Evolutionary conservation across 306 rosid genomes (phyloP).

Genomic region (Castanea mollissima): DNA sequence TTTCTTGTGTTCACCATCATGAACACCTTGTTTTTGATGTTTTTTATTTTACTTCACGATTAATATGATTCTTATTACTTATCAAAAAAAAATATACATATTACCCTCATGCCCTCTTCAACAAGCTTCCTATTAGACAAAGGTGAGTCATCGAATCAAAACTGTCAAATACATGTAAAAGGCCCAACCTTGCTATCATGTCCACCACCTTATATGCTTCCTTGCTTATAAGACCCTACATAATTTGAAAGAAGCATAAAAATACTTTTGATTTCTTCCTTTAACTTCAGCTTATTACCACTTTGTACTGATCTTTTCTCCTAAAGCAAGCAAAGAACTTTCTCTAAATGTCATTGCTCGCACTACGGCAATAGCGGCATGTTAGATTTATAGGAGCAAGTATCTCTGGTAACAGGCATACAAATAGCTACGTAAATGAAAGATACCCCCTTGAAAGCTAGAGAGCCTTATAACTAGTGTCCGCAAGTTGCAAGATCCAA

Average conservation of each 20-base stretch:
- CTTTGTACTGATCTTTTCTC: background rate
- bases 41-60: too few species aligned
- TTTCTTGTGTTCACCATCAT: too few species aligned
- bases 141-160: background rate
- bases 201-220: background rate
- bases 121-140: background rate
- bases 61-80: too few species aligned
- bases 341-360: background rate
- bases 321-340: background rate
- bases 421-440: background rate
- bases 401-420: too few species aligned
- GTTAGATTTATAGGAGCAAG: background rate
- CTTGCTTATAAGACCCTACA: background rate
- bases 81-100: too few species aligned
- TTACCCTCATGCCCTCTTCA: background rate
- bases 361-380: background rate
- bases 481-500: background rate
- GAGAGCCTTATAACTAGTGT: background rate
- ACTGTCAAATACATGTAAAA: background rate
- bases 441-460: background rate
- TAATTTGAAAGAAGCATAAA: background rate
- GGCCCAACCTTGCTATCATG: background rate
- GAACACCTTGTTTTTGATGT: too few species aligned
- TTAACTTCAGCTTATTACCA: background rate
- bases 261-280: background rate